Conservation (phyloP, 257 asterid genomes). For the Solanum etuberosum region DNA sequence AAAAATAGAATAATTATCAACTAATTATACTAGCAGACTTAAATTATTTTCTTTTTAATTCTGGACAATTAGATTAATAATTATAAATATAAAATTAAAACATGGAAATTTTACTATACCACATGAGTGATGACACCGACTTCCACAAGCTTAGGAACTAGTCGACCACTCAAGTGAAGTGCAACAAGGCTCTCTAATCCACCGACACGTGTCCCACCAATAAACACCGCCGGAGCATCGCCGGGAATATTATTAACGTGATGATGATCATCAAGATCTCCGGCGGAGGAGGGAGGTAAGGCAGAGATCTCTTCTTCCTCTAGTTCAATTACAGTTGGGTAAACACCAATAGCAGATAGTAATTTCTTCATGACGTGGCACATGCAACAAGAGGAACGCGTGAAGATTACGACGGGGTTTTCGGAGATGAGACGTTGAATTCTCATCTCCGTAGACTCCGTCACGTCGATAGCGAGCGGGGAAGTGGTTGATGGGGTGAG, state of each 20-base stretch:
- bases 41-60: background rate
- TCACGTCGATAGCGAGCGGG: conserved; percentile 54
- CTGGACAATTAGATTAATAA: background rate
- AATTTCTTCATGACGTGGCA: conserved; percentile 83
- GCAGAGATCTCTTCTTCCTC: conserved; percentile 77
- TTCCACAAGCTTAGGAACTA: conserved; percentile 80
- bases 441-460: conserved; percentile 69
- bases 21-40: background rate
- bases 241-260: background rate
- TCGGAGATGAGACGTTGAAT: conserved; percentile 73
- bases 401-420: conserved; percentile 76
- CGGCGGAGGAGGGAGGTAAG: conserved; percentile 14
- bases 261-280: background rate
- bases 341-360: conserved; percentile 64
- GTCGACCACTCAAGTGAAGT: conserved; percentile 67
- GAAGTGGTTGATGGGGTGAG: conserved; percentile 45
- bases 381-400: conserved; percentile 89
- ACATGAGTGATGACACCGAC: conserved; percentile 54
- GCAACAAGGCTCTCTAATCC: conserved; percentile 78
- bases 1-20: background rate
- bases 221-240: conserved; percentile 51
- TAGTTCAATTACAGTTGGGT: conserved; percentile 75
- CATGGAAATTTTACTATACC: conserved; percentile 21
- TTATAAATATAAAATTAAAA: background rate
- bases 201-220: conserved; percentile 83